phyloP scores from a whole-genome alignment of 441 rosid species.

The Lagerstroemia fauriei region DNA sequence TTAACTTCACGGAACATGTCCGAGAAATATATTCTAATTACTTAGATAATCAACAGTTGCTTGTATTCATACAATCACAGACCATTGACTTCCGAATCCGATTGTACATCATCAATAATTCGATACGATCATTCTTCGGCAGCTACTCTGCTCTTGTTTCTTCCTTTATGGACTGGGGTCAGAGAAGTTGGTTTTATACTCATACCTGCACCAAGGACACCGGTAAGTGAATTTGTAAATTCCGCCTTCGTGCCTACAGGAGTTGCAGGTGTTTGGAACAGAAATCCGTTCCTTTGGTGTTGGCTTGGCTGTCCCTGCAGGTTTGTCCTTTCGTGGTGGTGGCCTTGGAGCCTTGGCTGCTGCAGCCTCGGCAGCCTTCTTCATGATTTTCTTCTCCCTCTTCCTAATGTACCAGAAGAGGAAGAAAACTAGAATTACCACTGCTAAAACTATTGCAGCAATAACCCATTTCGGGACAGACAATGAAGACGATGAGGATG shows the following conservation, averaged over 20 bases:
- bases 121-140: not conserved
- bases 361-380: not conserved
- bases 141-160: not conserved
- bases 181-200: not conserved
- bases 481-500: constrained; percentile 2
- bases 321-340: not conserved
- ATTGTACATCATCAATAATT: too few relatives aligned
- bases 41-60: too few relatives aligned
- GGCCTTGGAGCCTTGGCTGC: not conserved
- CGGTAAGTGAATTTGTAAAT: not conserved
- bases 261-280: constrained; percentile 4
- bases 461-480: constrained; percentile 12
- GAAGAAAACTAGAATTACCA: not conserved
- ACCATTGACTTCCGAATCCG: not conserved
- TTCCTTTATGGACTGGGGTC: not conserved
- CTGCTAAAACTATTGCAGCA: not conserved
- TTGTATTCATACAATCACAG: too few relatives aligned
- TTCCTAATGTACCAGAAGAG: not conserved
- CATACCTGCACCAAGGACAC: constrained; percentile 9
- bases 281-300: not conserved
- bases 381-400: not conserved
- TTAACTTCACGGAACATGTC: too few relatives aligned
- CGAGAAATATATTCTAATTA: too few relatives aligned
- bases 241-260: not conserved
- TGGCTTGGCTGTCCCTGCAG: not conserved